Evolutionary conservation across 352 stramenopile species (phyloP).

Genomic region (Pythium guiyangense): DNA sequence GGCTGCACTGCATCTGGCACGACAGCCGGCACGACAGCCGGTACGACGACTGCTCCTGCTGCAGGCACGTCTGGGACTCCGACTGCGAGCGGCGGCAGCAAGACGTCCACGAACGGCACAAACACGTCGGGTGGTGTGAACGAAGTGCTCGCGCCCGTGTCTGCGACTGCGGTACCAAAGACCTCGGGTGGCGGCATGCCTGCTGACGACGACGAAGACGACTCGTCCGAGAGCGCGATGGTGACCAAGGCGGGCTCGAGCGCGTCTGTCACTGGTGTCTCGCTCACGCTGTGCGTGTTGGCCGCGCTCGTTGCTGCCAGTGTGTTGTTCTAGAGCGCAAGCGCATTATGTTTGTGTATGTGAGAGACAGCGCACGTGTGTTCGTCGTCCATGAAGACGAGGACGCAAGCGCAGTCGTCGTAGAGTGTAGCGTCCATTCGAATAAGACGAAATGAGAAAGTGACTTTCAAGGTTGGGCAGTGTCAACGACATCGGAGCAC

Average conservation of each 20-base stretch:
- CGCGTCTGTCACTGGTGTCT: not conserved
- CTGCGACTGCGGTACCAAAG: constrained; percentile 11
- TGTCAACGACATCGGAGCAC: no score
- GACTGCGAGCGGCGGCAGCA: not conserved
- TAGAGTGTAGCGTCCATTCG: not conserved
- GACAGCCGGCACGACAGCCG: constrained; percentile 4
- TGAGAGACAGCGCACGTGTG: not conserved
- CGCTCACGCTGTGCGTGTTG: constrained; percentile 10
- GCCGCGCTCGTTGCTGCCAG: not conserved
- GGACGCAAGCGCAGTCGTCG: not conserved
- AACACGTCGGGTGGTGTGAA: constrained; percentile 16
- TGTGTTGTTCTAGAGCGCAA: not conserved
- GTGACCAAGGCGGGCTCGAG: constrained; percentile 11
- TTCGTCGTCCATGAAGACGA: not conserved
- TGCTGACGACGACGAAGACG: constrained; percentile 56
- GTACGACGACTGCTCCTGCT: constrained; percentile 1
- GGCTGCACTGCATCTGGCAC: constrained; percentile 28
- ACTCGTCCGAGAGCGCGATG: constrained; percentile 43
- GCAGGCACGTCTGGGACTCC: not conserved
- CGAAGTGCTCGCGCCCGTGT: constrained; percentile 29
- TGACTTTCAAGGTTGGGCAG: no score
- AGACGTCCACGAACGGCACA: constrained; percentile 18
- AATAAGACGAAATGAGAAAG: no score
- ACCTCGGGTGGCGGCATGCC: constrained; percentile 11
- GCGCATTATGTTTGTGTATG: not conserved